Conservation (phyloP, 176 grass and related monocot genomes). For the Aegilops umbellulata region DNA sequence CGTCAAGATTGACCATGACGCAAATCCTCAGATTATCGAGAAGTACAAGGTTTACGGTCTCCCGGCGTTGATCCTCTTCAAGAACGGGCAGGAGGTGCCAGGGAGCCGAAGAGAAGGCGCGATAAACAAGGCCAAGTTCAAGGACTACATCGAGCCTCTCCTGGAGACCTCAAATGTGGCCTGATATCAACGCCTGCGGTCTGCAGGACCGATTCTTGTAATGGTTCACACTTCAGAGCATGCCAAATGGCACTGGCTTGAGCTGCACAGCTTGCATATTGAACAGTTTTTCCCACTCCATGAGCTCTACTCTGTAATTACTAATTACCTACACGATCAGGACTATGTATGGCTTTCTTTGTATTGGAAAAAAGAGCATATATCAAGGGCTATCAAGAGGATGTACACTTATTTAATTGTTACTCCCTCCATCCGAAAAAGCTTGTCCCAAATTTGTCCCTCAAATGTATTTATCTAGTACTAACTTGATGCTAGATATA, state of each 20-base stretch:
- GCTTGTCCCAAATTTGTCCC: too few relatives aligned
- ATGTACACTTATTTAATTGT: neutral
- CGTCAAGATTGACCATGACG: constrained; percentile 93
- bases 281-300: neutral
- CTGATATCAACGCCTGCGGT: constrained; percentile 5
- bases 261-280: neutral
- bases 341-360: neutral
- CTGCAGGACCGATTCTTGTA: neutral
- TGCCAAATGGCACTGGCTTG: constrained; percentile 3
- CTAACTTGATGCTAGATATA: too few relatives aligned
- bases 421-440: too few relatives aligned
- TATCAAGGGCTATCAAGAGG: constrained; percentile 3
- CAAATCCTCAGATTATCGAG: constrained; percentile 70
- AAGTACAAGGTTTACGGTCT: constrained; percentile 86
- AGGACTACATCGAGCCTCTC: constrained; percentile 73
- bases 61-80: constrained; percentile 85
- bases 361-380: neutral
- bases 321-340: constrained; percentile 28
- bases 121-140: constrained; percentile 77
- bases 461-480: too few relatives aligned
- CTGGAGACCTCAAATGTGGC: constrained; percentile 38
- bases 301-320: constrained; percentile 28
- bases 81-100: constrained; percentile 77
- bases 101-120: constrained; percentile 88
- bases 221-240: neutral